These are phyloP conservation scores for Colletotrichum caudatum DNA, from an alignment of 2,329 filamentous ascomycete genomes.

Conservation along the genomic window DNA sequence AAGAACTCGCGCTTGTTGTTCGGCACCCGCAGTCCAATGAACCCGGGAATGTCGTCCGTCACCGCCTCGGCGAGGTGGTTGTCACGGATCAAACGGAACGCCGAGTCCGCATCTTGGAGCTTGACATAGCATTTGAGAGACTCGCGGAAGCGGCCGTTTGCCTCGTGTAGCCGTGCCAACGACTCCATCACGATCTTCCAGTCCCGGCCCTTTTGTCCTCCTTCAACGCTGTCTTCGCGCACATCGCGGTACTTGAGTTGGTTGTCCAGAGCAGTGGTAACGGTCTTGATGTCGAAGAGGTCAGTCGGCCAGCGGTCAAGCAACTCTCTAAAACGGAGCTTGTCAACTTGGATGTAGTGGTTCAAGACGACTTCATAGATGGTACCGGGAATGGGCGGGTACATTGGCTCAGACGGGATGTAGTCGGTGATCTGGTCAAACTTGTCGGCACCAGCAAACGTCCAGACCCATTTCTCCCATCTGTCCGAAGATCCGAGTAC, in stretches of 20 bases:
- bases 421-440: slow-evolving; percentile 91
- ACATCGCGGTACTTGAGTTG: slow-evolving; percentile 83
- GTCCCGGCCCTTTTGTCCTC: slow-evolving; percentile 78
- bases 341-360: slow-evolving; percentile 86
- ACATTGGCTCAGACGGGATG: slow-evolving; percentile 82
- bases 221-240: slow-evolving; percentile 80
- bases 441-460: slow-evolving; percentile 85
- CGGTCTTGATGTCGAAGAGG: slow-evolving; percentile 81
- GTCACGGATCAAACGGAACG: slow-evolving; percentile 86
- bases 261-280: slow-evolving; percentile 84
- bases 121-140: slow-evolving; percentile 90
- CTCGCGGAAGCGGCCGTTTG: slow-evolving; percentile 83
- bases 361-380: slow-evolving; percentile 92
- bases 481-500: slow-evolving; percentile 82
- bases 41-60: slow-evolving; percentile 87
- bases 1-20: slow-evolving; percentile 76
- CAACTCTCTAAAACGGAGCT: slow-evolving; percentile 79
- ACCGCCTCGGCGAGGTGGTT: slow-evolving; percentile 92
- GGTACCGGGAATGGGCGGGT: slow-evolving; percentile 81
- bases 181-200: slow-evolving; percentile 92
- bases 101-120: slow-evolving; percentile 90
- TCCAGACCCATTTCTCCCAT: slow-evolving; percentile 98
- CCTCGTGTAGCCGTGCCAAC: slow-evolving; percentile 86
- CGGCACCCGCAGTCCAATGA: slow-evolving; percentile 88
- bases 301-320: slow-evolving; percentile 87